These are phyloP conservation scores for Kwoniella mangroviensis DNA, from an alignment of 768 basidiomycete species.

Conservation along the genomic window DNA sequence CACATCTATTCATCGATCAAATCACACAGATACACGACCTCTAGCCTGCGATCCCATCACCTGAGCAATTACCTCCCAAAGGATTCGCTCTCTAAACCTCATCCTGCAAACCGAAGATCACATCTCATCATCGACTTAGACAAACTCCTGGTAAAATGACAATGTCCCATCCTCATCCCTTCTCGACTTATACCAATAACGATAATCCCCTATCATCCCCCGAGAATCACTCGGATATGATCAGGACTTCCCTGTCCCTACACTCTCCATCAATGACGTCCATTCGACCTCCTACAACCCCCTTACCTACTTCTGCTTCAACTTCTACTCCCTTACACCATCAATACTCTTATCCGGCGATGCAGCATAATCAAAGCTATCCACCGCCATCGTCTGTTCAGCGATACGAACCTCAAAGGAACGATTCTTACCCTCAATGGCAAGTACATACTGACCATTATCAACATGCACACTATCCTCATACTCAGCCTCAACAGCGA, in stretches of 20 bases:
- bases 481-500: neutral
- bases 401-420: neutral
- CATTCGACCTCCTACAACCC: neutral
- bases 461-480: neutral
- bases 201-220: neutral
- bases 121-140: too few species aligned
- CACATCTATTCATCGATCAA: neutral
- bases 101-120: neutral
- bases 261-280: slow-evolving; percentile 10
- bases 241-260: neutral
- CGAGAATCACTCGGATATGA: neutral
- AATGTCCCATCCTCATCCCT: neutral
- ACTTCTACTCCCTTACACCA: neutral
- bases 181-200: too few species aligned
- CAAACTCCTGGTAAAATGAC: neutral
- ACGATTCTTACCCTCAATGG: neutral
- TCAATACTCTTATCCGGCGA: neutral
- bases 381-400: neutral
- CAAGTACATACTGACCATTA: neutral
- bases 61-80: neutral
- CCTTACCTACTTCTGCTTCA: neutral
- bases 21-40: neutral
- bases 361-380: neutral
- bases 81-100: too few species aligned
- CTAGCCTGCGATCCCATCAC: neutral